Base-by-base conservation (phyloP, 176 grass and related monocot species). In the Thalia dealbata region DNA sequence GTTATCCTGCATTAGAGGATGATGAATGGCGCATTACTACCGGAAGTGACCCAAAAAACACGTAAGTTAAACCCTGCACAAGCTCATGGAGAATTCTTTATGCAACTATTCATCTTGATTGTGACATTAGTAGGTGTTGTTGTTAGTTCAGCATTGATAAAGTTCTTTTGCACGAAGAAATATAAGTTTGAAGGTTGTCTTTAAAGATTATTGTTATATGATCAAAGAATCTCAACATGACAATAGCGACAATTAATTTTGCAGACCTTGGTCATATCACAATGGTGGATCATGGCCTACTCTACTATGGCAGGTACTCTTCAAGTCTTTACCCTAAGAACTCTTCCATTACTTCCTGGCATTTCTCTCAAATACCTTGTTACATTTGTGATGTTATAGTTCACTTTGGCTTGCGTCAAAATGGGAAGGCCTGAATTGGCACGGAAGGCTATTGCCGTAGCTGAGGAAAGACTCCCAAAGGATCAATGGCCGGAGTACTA, bases 201-300 rank as follows among this genome's bases (percentile, higher is more conserved):
- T 14, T 15, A 6, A 14, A 26, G 61, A 64, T 28, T 59, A 64
- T 28, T 59, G 55, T n/a, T 59, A 22, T 8, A 59, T 19, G 7
- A 4, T 22, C 55, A n/a, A 22, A 22, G 7, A 6, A 48, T 59
- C 25, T 64, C 13, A 64, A 64, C 10, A 35, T 50, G 69, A 75
- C 21, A 72, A 23, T 18, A 70, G 50, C n/a, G n/a, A n/a, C n/a
- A n/a, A n/a, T 77, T 35, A 16, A 18, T 19, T 76, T 54, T 46
- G 26, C 87, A 97, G 95, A 70, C 87, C 90, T 69, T 97, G 95
- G 95, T 97, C 87, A 0, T 92, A 99, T 79, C 90, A 93, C 70
- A 99, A 99, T 75, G 90, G 90, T 62, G 85, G 95, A 69, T 91
- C 95, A 72, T 93, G 95, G 95, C 95, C 95, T 64, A 99, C 90